phyloP scores from a whole-genome alignment of 495 filamentous ascomycete species.

The Aspergillus incahuasiensis region DNA sequence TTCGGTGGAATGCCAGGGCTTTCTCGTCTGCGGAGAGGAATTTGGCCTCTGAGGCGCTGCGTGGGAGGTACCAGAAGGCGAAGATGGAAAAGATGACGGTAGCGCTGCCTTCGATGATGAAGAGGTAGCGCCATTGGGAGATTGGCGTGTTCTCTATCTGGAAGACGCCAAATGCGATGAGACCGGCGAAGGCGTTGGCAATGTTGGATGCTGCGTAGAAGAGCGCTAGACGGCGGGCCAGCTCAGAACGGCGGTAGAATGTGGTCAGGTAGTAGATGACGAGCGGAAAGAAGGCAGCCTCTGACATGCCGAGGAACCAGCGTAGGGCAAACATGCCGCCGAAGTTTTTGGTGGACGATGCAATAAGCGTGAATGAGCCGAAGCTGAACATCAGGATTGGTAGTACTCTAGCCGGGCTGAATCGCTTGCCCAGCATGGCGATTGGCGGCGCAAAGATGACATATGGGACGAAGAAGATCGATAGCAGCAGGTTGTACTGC shows the following conservation, averaged over 20 bases:
- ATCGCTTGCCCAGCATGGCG: slow-evolving; percentile 65
- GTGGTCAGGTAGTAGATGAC: slow-evolving; percentile 57
- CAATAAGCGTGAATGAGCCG: slow-evolving; percentile 54
- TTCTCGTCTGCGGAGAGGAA: slow-evolving; percentile 66
- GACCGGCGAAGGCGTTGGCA: slow-evolving; percentile 67
- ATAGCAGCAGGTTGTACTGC: slow-evolving; percentile 68
- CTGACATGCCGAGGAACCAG: slow-evolving; percentile 62
- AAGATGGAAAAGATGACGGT: slow-evolving; percentile 63
- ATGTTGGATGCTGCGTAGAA: slow-evolving; percentile 77
- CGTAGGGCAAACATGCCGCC: slow-evolving; percentile 58
- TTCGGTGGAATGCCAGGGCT: slow-evolving; percentile 64
- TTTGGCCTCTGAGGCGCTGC: slow-evolving; percentile 54
- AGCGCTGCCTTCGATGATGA: slow-evolving; percentile 65
- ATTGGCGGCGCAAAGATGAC: slow-evolving; percentile 63
- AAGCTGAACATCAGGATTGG: slow-evolving; percentile 66
- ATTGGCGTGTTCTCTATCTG: slow-evolving; percentile 57
- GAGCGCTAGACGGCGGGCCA: slow-evolving; percentile 68
- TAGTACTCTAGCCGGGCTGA: slow-evolving; percentile 58
- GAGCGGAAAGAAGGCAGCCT: slow-evolving; percentile 70
- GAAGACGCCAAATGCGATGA: slow-evolving; percentile 73
- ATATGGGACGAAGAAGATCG: slow-evolving; percentile 76
- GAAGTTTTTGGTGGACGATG: slow-evolving; percentile 55
- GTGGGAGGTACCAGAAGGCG: slow-evolving; percentile 67
- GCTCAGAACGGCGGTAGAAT: slow-evolving; percentile 73
- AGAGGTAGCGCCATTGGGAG: slow-evolving; percentile 67